phyloP scores from a whole-genome alignment of 257 asterid genomes.

The Solanum rostratum region DNA sequence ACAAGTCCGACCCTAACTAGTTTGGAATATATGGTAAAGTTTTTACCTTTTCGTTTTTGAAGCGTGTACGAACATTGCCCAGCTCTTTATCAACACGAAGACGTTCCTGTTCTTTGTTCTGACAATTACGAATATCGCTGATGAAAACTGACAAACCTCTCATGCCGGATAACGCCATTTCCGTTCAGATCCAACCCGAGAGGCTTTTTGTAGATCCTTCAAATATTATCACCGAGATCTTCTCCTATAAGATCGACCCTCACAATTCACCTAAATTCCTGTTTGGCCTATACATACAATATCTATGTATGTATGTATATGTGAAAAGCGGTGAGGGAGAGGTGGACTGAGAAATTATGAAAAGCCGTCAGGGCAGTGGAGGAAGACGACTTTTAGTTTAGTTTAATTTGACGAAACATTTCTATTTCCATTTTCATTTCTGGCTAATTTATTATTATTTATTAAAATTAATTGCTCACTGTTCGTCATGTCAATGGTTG shows the following conservation, averaged over 20 bases:
- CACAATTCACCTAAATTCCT: background rate
- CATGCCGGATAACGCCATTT: conserved; percentile 99
- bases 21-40: background rate
- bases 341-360: conserved; percentile 30
- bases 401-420: background rate
- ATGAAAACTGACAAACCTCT: conserved; percentile 97
- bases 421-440: background rate
- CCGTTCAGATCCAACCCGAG: conserved; percentile 39
- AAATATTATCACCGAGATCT: conserved; percentile 9
- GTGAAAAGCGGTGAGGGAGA: conserved; percentile 38
- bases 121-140: conserved; percentile 92
- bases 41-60: conserved; percentile 77
- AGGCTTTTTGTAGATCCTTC: conserved; percentile 21
- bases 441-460: background rate
- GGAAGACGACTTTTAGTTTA: conserved; percentile 51
- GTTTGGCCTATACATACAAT: background rate
- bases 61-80: conserved; percentile 85
- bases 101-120: conserved; percentile 93
- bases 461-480: background rate
- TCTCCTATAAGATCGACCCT: conserved; percentile 6
- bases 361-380: conserved; percentile 52
- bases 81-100: conserved; percentile 99
- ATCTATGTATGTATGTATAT: conserved; percentile 4
- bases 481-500: background rate
- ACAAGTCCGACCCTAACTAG: background rate